A percentile compares a stretch with the other conserved stretches of the same genome.
phyloP scores from a whole-genome alignment of 2,329 filamentous ascomycete species.

The Plectosphaerella cucumerina region DNA sequence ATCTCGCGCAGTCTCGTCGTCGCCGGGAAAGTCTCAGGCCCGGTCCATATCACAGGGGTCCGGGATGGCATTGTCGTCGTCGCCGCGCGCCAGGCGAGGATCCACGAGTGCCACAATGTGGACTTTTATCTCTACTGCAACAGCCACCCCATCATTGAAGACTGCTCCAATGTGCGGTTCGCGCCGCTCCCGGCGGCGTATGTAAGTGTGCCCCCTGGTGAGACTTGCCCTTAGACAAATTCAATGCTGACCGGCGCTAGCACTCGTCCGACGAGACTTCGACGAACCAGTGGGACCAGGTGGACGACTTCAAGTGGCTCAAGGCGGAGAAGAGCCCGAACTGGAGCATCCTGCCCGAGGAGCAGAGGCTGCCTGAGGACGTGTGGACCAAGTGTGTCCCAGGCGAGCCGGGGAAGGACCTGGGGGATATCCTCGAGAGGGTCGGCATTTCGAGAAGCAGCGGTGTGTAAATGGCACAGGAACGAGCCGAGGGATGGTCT shows the following conservation, averaged over 20 bases:
- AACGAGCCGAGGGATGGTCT: no score
- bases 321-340: constrained; percentile 83
- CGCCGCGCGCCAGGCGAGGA: constrained; percentile 79
- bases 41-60: constrained; percentile 77
- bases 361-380: constrained; percentile 53
- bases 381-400: constrained; percentile 68
- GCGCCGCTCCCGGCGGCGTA: constrained; percentile 67
- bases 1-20: constrained; percentile 70
- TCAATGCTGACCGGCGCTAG: constrained; percentile 3
- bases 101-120: constrained; percentile 81
- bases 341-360: constrained; percentile 67
- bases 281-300: constrained; percentile 77
- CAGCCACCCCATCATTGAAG: constrained; percentile 90
- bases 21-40: constrained; percentile 72
- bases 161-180: constrained; percentile 75
- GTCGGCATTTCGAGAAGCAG: constrained; percentile 32
- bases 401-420: constrained; percentile 55
- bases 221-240: no score
- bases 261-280: constrained; percentile 21
- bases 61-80: constrained; percentile 73
- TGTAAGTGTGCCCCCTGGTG: constrained; percentile 44
- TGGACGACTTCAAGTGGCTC: constrained; percentile 98
- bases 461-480: not conserved
- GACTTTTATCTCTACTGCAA: constrained; percentile 78
- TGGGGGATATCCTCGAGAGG: constrained; percentile 61